Evolutionary conservation across 768 basidiomycete genomes (phyloP), one percentile per base, ranked within the genome.

Genomic region (Rhodocollybia butyracea): DNA sequence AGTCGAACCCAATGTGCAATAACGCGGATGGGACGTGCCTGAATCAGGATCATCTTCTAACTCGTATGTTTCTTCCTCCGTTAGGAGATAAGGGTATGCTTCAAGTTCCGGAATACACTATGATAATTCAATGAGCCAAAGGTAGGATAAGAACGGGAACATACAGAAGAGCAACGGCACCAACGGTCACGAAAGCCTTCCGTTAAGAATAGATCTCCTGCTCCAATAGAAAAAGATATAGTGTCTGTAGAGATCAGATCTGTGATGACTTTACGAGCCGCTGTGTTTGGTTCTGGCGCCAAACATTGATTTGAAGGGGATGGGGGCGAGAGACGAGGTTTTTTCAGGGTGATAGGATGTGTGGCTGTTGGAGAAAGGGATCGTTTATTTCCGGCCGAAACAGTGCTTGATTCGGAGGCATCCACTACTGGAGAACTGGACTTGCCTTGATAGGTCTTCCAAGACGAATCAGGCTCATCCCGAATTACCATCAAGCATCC

Each of bases 41-140:
- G 85, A 90, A 65, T 94, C 91, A 10, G 91, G 91, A 68, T 93
- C 91, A 63, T 89, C 85, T 3, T 91, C 91, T 1, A 88, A 89
- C 64, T 91, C 88, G 58, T 90, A 93, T 0, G 86, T 90, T 39
- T 90, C 89, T 59, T 93, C 91, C 66, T 89, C 88, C 59, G 88
- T 78, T 11, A 90, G 68, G 22, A 93, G 73, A 68, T 78, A 91
- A 26, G 81, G 75, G 61, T 80, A 71, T 15, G 70, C 67, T 61
- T 80, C 70, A 39, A 92, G 70, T 6, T 73, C 74, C 0, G 79
- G 72, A 5, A 81, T 67, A 68, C 90, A 93, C 87, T 91, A 60
- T 39, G 46, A 46, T 46, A 24, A 27, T 41, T 21, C 13, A 8
- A 59, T 65, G 57, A 57, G n/a, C 34, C 6, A 46, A 21, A 21